phyloP scores from a whole-genome alignment of 2,329 filamentous ascomycete genomes.

The Zymoseptoria crescenta region DNA sequence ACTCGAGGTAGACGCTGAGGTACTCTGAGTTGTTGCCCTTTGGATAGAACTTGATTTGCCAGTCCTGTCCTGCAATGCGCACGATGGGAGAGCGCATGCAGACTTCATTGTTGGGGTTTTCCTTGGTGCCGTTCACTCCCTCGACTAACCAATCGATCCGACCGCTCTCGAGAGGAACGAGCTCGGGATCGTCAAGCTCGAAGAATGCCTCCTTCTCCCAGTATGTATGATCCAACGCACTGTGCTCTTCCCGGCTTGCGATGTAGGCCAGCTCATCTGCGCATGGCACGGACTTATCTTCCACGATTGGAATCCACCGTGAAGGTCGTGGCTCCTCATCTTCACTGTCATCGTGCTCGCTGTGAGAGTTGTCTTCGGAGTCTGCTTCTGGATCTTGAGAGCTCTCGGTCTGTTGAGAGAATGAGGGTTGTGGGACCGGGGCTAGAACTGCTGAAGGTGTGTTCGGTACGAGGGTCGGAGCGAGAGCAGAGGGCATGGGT shows the following conservation, averaged over 20 bases:
- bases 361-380: constrained; percentile 14
- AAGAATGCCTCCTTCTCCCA: constrained; percentile 52
- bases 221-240: constrained; percentile 50
- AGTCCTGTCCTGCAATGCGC: constrained; percentile 52
- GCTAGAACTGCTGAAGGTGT: background rate
- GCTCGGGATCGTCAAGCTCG: constrained; percentile 51
- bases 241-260: constrained; percentile 42
- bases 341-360: constrained; percentile 26
- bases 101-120: constrained; percentile 50
- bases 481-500: background rate
- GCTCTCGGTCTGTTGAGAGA: background rate
- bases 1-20: constrained; percentile 55
- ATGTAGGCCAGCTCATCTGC: constrained; percentile 54
- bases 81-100: constrained; percentile 52
- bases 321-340: constrained; percentile 24
- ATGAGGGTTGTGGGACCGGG: background rate
- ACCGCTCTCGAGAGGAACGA: constrained; percentile 45
- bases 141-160: constrained; percentile 53
- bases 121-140: constrained; percentile 52
- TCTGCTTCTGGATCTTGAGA: background rate
- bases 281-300: constrained; percentile 49
- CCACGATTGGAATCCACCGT: constrained; percentile 38
- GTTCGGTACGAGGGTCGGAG: background rate
- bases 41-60: constrained; percentile 60
- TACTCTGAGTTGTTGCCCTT: constrained; percentile 52